A percentile compares a stretch with the other conserved stretches of the same genome.
These are phyloP conservation scores for Lentinula novae-zelandiae DNA, from an alignment of 1,284 basidiomycete genomes.

Conservation along the genomic window DNA sequence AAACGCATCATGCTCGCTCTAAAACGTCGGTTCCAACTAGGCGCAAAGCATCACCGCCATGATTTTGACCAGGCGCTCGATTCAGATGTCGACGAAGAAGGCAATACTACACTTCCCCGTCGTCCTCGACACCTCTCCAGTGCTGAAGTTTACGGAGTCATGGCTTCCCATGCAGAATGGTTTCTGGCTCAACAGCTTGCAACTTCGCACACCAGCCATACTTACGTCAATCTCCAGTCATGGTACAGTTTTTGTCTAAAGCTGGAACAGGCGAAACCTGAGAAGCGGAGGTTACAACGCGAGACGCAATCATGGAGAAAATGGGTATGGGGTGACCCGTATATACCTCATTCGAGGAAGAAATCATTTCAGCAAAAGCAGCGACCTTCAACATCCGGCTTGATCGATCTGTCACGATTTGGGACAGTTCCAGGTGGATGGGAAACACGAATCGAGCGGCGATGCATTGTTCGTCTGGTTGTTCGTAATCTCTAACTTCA, in stretches of 20 bases:
- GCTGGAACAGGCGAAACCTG: slow-evolving; percentile 26
- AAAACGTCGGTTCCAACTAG: slow-evolving; percentile 23
- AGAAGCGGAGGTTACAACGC: slow-evolving; percentile 17
- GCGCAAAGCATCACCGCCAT: slow-evolving; percentile 26
- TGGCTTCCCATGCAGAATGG: slow-evolving; percentile 51
- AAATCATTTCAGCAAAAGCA: background rate
- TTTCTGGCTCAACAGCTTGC: slow-evolving; percentile 40
- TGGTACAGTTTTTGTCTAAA: slow-evolving; percentile 43
- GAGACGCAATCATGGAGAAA: slow-evolving; percentile 11
- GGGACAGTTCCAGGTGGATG: slow-evolving; percentile 4
- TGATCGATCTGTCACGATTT: slow-evolving; percentile 4
- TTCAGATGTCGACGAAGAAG: slow-evolving; percentile 28
- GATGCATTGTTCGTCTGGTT: background rate
- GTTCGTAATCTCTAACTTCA: background rate
- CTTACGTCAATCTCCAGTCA: slow-evolving; percentile 34
- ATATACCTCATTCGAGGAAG: slow-evolving; percentile 17
- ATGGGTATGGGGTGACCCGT: slow-evolving; percentile 22
- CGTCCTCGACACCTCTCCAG: slow-evolving; percentile 38
- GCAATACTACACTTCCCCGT: slow-evolving; percentile 24
- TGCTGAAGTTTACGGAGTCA: slow-evolving; percentile 39
- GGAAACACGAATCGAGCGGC: slow-evolving; percentile 5
- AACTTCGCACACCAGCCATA: slow-evolving; percentile 19
- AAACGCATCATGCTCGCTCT: slow-evolving; percentile 43
- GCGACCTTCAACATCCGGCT: background rate
- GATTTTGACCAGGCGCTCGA: slow-evolving; percentile 29